Evolutionary conservation across 352 stramenopile genomes (phyloP).

Genomic region (Phytophthora syringae): DNA sequence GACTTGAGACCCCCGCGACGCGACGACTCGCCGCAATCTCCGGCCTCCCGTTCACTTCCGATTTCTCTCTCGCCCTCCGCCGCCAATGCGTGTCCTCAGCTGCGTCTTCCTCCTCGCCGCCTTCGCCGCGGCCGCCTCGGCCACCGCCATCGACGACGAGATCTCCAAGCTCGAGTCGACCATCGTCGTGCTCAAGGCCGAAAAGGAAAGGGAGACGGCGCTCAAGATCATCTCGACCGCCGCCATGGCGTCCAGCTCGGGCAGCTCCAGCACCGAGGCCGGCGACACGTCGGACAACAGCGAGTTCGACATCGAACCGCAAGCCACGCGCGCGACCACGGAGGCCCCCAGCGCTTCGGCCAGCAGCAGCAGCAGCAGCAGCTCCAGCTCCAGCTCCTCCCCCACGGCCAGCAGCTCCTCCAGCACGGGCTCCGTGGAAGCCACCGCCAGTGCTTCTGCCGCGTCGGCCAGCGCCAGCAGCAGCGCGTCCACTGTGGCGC

Average conservation of each 20-base stretch:
- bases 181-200: conserved; percentile 27
- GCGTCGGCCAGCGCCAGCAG: conserved; percentile 30
- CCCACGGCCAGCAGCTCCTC: neutral
- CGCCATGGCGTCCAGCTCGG: conserved; percentile 34
- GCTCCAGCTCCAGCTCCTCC: conserved; percentile 1
- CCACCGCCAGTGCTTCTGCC: conserved; percentile 13
- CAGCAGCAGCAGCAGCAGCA: conserved; percentile 5
- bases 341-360: conserved; percentile 13
- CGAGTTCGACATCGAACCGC: conserved; percentile 45
- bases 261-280: conserved; percentile 14
- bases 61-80: neutral
- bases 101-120: conserved; percentile 25
- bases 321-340: conserved; percentile 34
- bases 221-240: conserved; percentile 26
- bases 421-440: conserved; percentile 11
- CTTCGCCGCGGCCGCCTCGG: conserved; percentile 20
- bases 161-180: conserved; percentile 32
- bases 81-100: conserved; percentile 33
- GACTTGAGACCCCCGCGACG: neutral
- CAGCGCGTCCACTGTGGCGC: conserved; percentile 24
- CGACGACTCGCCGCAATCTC: conserved; percentile 23
- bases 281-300: conserved; percentile 32
- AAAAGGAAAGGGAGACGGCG: conserved; percentile 23
- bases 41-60: conserved; percentile 18
- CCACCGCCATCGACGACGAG: conserved; percentile 30